Evolutionary conservation across 2,329 filamentous ascomycete genomes (phyloP).

Genomic region (Juglanconis sp.): DNA sequence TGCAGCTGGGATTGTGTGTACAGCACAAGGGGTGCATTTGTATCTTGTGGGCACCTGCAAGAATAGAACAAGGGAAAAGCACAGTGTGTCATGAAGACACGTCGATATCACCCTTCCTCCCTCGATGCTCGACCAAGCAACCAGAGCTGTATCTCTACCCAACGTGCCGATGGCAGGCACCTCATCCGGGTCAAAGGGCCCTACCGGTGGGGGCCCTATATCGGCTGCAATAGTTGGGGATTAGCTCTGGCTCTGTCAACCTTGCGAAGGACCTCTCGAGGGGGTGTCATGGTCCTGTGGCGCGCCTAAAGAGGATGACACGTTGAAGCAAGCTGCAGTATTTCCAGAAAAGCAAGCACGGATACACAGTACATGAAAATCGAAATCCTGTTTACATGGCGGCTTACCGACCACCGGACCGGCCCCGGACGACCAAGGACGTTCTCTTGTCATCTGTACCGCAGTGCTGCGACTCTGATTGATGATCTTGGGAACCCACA

Average conservation of each 20-base stretch:
- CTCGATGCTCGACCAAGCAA: not conserved
- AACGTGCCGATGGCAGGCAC: not conserved
- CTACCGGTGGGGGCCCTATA: not conserved
- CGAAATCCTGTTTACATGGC: slow-evolving; percentile 12
- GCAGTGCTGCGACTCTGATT: slow-evolving; percentile 7
- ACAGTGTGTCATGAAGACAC: not conserved
- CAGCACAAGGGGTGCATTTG: not conserved
- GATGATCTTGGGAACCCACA: not conserved
- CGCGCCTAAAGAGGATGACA: not conserved
- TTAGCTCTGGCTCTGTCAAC: slow-evolving; percentile 1
- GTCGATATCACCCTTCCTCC: not conserved
- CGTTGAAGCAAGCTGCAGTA: slow-evolving; percentile 4
- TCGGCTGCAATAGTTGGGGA: not conserved
- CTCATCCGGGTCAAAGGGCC: not conserved
- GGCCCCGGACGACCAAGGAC: slow-evolving; percentile 3
- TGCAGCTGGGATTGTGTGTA: not conserved
- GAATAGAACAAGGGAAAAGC: not conserved
- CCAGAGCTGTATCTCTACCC: slow-evolving; percentile 10
- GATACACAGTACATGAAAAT: not conserved
- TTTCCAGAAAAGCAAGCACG: slow-evolving; percentile 1
- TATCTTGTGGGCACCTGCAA: not conserved
- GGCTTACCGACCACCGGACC: not conserved
- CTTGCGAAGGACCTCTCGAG: not conserved
- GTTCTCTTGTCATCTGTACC: slow-evolving; percentile 5
- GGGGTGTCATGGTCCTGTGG: not conserved